These are phyloP conservation scores for Kentomonas sorsogonicus DNA, from an alignment of 208 protist genomes.

Conservation along the genomic window DNA sequence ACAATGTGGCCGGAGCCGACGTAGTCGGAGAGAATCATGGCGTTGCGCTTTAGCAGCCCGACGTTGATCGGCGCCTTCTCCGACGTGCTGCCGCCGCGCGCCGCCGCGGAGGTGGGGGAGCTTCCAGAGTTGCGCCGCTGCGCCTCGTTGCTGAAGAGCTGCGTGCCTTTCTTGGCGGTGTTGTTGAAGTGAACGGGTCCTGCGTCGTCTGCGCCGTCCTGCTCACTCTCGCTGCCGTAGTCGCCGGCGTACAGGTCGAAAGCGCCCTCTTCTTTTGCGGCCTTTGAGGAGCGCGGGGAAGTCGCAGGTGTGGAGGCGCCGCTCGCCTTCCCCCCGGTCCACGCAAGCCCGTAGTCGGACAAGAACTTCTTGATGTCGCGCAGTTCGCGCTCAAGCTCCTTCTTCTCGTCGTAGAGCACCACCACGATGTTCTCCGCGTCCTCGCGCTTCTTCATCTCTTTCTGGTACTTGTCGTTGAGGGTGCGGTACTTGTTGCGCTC, in stretches of 20 bases:
- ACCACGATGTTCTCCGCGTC: slow-evolving; percentile 61
- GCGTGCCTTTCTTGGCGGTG: slow-evolving; percentile 15
- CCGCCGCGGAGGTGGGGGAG: neutral
- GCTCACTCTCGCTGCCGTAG: slow-evolving; percentile 12
- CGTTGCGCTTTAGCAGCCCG: slow-evolving; percentile 55
- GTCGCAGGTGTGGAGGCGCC: too few relatives aligned
- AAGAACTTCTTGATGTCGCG: slow-evolving; percentile 37
- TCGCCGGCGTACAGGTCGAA: slow-evolving; percentile 51
- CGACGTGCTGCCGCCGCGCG: neutral
- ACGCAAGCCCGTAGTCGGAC: slow-evolving; percentile 39
- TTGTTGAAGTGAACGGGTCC: slow-evolving; percentile 14
- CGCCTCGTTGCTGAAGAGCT: slow-evolving; percentile 10
- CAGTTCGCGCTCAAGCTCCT: slow-evolving; percentile 53
- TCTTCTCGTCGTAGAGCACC: slow-evolving; percentile 69
- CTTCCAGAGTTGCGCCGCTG: too few relatives aligned
- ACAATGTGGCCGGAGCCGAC: slow-evolving; percentile 72
- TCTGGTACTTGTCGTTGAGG: slow-evolving; percentile 49
- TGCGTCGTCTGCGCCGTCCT: slow-evolving; percentile 2
- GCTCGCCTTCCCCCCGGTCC: slow-evolving; percentile 11
- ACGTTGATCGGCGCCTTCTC: slow-evolving; percentile 39
- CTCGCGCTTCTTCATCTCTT: slow-evolving; percentile 45
- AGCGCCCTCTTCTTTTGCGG: slow-evolving; percentile 5
- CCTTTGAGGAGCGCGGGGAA: neutral
- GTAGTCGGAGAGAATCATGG: slow-evolving; percentile 80
- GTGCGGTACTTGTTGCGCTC: slow-evolving; percentile 46